phyloP scores from a whole-genome alignment of 129 eudicot species.

The Flaveria ramosissima region DNA sequence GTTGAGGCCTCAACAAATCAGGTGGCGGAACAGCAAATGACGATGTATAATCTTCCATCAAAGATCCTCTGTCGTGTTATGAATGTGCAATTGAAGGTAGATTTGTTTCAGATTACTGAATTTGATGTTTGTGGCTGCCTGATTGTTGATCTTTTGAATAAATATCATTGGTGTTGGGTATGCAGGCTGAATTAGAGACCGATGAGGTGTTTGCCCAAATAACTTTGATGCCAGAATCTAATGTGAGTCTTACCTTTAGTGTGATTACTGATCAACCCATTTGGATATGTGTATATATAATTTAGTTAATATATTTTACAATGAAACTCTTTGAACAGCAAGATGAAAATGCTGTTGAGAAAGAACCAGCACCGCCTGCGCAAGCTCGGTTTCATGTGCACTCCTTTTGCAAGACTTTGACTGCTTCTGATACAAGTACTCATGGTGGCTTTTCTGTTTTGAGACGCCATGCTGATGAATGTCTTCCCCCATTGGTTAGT shows the following conservation, averaged over 20 bases:
- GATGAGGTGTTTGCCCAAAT: constrained; percentile 93
- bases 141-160: constrained; percentile 3
- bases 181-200: constrained; percentile 84
- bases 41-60: constrained; percentile 76
- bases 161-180: background rate
- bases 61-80: constrained; percentile 91
- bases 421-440: constrained; percentile 96
- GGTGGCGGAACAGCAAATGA: constrained; percentile 85
- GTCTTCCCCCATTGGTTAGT: constrained; percentile 86
- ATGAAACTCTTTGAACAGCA: constrained; percentile 45
- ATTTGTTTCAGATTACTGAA: background rate
- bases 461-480: constrained; percentile 94
- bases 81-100: constrained; percentile 67
- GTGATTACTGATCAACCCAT: background rate
- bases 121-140: constrained; percentile 12
- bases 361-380: constrained; percentile 51
- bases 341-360: constrained; percentile 67
- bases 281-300: background rate
- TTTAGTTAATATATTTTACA: background rate
- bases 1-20: constrained; percentile 96
- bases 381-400: constrained; percentile 67
- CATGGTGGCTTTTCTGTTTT: constrained; percentile 96
- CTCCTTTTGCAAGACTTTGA: constrained; percentile 87
- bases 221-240: constrained; percentile 61
- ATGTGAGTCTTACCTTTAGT: constrained; percentile 46